Percentiles rank a stretch among this genome's conserved stretches.
Conservation (phyloP, 768 basidiomycete genomes). For the Lactifluus echinatus region DNA sequence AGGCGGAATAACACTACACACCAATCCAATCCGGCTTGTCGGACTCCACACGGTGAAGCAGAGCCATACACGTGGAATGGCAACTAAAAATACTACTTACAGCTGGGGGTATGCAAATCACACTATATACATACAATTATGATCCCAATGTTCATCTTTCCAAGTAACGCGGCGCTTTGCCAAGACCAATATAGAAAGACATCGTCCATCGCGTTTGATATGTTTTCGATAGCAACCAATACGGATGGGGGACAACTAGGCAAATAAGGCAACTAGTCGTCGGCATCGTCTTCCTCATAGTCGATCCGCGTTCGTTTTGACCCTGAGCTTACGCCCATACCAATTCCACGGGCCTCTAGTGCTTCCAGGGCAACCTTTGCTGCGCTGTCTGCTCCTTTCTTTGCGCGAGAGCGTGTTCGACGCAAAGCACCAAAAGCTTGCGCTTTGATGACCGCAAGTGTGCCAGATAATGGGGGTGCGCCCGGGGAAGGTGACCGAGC, state of each 20-base stretch:
- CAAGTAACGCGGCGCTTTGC: constrained; percentile 4
- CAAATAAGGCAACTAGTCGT: background rate
- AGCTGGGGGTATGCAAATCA: constrained; percentile 20
- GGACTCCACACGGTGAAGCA: background rate
- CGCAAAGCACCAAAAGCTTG: constrained; percentile 82
- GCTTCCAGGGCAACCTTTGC: constrained; percentile 72
- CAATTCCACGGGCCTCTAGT: constrained; percentile 71
- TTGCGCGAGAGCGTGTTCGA: constrained; percentile 65
- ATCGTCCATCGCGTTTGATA: background rate
- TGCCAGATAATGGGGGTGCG: constrained; percentile 53
- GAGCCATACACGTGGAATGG: constrained; percentile 4
- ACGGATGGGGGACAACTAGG: constrained; percentile 14
- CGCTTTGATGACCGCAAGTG: constrained; percentile 84
- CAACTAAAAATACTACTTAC: constrained; percentile 20
- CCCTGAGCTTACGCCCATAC: constrained; percentile 30
- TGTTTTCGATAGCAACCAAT: constrained; percentile 13
- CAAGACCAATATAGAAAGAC: constrained; percentile 7
- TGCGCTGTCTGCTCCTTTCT: constrained; percentile 63
- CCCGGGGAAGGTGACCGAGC: constrained; percentile 41
- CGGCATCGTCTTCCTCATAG: constrained; percentile 39
- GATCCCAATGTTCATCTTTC: constrained; percentile 19
- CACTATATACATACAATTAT: constrained; percentile 22
- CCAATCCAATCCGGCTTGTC: background rate
- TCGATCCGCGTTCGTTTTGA: constrained; percentile 46
- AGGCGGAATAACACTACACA: no score